Evolutionary conservation across 2,329 filamentous ascomycete species (phyloP).

Genomic region (Colletotrichum cuscutae): DNA sequence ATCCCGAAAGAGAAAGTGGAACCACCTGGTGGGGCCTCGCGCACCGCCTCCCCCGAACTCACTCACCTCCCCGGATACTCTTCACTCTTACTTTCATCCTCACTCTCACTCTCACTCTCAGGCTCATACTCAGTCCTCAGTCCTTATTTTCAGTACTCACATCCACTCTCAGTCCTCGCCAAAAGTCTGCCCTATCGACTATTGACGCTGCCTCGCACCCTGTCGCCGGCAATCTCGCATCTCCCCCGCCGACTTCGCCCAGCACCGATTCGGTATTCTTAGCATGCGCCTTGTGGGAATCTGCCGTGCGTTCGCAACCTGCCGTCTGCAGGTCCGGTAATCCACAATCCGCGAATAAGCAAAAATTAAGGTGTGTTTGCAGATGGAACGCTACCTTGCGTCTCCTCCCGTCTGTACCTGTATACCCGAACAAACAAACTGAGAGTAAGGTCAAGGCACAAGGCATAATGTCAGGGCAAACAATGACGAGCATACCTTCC

Average conservation of each 20-base stretch:
- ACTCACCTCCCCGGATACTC: neutral
- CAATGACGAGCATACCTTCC: slow-evolving; percentile 9
- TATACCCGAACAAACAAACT: neutral
- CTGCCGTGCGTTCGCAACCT: neutral
- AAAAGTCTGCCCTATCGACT: neutral
- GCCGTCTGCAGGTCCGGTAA: neutral
- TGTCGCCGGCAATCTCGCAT: slow-evolving; percentile 3
- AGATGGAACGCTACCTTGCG: neutral
- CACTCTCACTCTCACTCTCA: neutral
- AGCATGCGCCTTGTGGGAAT: neutral
- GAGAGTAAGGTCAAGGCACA: neutral
- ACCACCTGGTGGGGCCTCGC: slow-evolving; percentile 12
- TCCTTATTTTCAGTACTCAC: slow-evolving; percentile 1
- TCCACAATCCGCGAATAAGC: neutral
- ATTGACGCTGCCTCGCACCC: too few relatives aligned
- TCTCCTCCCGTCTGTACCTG: neutral
- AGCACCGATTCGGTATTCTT: neutral
- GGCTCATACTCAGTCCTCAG: too few relatives aligned
- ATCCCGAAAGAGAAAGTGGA: neutral
- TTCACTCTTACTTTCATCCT: neutral
- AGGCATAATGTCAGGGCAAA: neutral
- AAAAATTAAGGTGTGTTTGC: neutral
- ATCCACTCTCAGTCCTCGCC: neutral
- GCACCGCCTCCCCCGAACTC: slow-evolving; percentile 25
- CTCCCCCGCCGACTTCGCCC: slow-evolving; percentile 1